Conservation (phyloP, 257 asterid genomes). For the Solanum chilense region DNA sequence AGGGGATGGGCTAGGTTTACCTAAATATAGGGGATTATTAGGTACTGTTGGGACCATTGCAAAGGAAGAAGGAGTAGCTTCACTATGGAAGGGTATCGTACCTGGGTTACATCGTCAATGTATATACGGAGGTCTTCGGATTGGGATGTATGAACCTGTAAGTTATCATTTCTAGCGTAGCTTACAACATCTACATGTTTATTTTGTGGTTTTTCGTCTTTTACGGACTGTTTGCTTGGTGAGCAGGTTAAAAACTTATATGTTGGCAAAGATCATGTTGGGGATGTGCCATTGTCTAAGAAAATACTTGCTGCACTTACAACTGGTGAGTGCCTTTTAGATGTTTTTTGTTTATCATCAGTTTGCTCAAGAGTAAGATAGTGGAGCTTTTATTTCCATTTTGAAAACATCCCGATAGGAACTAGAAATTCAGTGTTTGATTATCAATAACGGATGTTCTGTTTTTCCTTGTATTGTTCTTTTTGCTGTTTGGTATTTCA, state of each 20-base stretch:
- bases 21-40: constrained; percentile 79
- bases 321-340: constrained; percentile 54
- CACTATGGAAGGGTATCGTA: constrained; percentile 94
- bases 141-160: constrained; percentile 95
- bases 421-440: background rate
- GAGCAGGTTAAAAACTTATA: constrained; percentile 65
- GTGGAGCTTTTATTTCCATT: background rate
- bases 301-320: constrained; percentile 93
- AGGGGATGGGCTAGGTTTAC: constrained; percentile 57
- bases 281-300: constrained; percentile 86
- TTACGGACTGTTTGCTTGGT: background rate
- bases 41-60: constrained; percentile 98
- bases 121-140: constrained; percentile 84
- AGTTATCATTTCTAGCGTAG: constrained; percentile 4
- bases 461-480: background rate
- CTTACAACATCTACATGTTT: background rate
- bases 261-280: constrained; percentile 91
- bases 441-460: background rate
- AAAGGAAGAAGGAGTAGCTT: constrained; percentile 76
- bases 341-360: background rate
- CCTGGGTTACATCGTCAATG: constrained; percentile 98
- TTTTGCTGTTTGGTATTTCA: background rate
- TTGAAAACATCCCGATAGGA: background rate
- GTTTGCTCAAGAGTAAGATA: background rate
- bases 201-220: background rate